These are phyloP conservation scores for Sporothrix brasiliensis DNA, from an alignment of 2,329 filamentous ascomycete species.

Conservation along the genomic window DNA sequence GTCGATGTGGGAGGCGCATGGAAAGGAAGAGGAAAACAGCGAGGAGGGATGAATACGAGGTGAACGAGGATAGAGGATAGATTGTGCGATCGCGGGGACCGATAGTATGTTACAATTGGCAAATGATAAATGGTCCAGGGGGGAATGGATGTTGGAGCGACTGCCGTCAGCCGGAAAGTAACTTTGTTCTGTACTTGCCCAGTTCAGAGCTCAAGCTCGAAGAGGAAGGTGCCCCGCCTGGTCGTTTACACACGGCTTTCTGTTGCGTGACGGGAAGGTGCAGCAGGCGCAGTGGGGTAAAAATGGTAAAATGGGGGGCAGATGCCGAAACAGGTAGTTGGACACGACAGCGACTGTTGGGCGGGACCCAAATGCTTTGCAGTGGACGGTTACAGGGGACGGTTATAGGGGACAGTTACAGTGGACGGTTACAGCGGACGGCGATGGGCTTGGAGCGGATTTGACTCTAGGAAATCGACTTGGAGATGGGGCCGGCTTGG, in stretches of 20 bases:
- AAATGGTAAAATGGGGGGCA: not conserved
- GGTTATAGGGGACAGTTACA: not conserved
- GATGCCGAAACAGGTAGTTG: not conserved
- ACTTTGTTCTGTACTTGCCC: no score
- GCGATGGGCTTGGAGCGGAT: not conserved
- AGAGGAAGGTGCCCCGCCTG: constrained; percentile 32
- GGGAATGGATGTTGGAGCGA: not conserved
- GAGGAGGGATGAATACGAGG: not conserved
- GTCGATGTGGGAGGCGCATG: constrained; percentile 26
- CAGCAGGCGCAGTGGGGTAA: constrained; percentile 1
- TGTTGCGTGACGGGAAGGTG: not conserved
- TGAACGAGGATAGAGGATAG: not conserved
- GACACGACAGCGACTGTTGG: not conserved
- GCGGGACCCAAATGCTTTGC: no score
- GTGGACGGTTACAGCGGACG: not conserved
- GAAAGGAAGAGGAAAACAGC: not conserved
- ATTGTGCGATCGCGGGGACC: no score
- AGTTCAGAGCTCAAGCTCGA: not conserved
- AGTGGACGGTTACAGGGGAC: not conserved
- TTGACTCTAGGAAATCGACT: not conserved
- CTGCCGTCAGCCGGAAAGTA: no score
- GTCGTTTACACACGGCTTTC: constrained; percentile 25
- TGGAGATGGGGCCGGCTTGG: no score
- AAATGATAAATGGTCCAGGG: not conserved
- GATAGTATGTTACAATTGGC: no score